Evolutionary conservation across 106 monocot genomes (phyloP), one percentile per base, ranked within the genome.

Genomic region (Platanthera guangdongensis): DNA sequence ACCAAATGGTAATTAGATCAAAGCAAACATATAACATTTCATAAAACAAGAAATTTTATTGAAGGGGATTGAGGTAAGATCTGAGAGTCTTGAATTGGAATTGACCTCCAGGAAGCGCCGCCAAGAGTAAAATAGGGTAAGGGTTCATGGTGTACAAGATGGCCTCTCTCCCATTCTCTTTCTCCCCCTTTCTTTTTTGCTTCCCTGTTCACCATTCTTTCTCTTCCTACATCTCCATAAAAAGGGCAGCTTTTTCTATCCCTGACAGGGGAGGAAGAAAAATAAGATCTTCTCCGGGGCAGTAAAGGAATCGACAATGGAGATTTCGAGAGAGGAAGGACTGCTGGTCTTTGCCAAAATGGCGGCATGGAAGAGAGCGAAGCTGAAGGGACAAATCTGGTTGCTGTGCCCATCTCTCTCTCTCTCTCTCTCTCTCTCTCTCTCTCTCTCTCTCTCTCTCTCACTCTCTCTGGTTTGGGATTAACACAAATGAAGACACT

Each of bases 31-130:
- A 3, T 39, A 39, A 39, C 39, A 39, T 2, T 39, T 39, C 39
- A 39, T 39, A 39, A 39, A 39, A 39, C 39, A 39, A 39, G 39
- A 39, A 39, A 39, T 39, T 39, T 39, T 39, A 1, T 2, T 39
- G 39, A 39, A 39, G 39, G 39, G 2, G 39, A 39, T 39, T 39
- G 39, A 39, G 39, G 39, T 39, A 39, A 39, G 39, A 39, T 39
- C 3, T 39, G 39, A 39, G 39, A 39, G 39, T 39, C 39, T 39
- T 39, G 3, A 3, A 52, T 57, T 6, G 13, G 57, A 6, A 50
- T 46, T 72, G 32, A 82, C 86, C 80, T 82, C 86, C 86, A n/a
- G 86, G 86, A n/a, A 86, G 82, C 4, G 80, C 50, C n/a, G 86
- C 82, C 0, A 73, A 76, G 1, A 86, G 73, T 11, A 86, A 51